Conservation (phyloP, 1,284 basidiomycete species). For the Albatrellus sp. region DNA sequence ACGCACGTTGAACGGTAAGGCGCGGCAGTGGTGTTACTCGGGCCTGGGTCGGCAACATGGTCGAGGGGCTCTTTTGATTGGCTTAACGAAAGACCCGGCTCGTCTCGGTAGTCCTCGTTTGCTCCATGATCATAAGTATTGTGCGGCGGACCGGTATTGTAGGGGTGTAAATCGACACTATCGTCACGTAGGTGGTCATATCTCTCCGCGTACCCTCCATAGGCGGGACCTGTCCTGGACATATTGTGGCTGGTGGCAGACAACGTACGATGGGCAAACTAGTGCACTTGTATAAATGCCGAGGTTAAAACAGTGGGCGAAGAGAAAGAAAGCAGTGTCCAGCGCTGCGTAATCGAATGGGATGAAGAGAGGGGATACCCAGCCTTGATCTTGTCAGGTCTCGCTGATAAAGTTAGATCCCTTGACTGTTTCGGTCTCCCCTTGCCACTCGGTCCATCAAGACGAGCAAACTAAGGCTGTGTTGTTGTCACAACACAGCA, state of each 20-base stretch:
- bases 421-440: too few relatives aligned
- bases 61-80: slow-evolving; percentile 12
- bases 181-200: slow-evolving; percentile 19
- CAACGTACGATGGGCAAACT: background rate
- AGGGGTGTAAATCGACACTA: slow-evolving; percentile 35
- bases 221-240: slow-evolving; percentile 6
- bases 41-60: too few relatives aligned
- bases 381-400: too few relatives aligned
- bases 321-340: background rate
- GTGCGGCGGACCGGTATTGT: slow-evolving; percentile 31
- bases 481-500: too few relatives aligned
- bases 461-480: too few relatives aligned
- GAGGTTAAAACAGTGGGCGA: background rate
- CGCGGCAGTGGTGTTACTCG: too few relatives aligned
- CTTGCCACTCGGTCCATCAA: too few relatives aligned
- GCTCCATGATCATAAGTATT: slow-evolving; percentile 27
- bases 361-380: background rate
- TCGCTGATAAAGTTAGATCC: too few relatives aligned
- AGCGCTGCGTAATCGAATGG: slow-evolving; percentile 1
- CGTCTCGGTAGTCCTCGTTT: slow-evolving; percentile 29
- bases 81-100: slow-evolving; percentile 16
- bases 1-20: too few relatives aligned
- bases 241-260: too few relatives aligned
- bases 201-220: slow-evolving; percentile 22
- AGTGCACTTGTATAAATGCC: background rate